These are phyloP conservation scores for Teratosphaeria destructans DNA, from an alignment of 2,329 filamentous ascomycete species.

Conservation along the genomic window DNA sequence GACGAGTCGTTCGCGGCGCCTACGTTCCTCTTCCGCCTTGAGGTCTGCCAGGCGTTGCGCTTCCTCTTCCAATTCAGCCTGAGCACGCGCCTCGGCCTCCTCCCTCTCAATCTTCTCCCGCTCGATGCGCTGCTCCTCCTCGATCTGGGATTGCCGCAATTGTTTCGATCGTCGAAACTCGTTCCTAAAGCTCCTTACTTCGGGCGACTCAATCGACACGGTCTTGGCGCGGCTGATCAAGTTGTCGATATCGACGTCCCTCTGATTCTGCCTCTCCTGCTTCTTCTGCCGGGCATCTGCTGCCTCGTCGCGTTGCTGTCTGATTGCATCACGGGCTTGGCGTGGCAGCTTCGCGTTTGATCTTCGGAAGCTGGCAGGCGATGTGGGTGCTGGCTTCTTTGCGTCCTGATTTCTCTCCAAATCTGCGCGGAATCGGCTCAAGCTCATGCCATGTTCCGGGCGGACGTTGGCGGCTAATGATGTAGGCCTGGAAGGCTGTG, in stretches of 20 bases:
- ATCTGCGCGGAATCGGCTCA: background rate
- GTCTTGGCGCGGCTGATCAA: slow-evolving; percentile 1
- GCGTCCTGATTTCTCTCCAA: background rate
- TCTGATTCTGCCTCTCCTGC: background rate
- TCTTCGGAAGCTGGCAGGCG: background rate
- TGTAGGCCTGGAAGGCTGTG: background rate
- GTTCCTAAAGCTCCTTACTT: background rate
- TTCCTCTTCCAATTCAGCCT: background rate
- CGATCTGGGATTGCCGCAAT: background rate
- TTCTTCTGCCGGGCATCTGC: background rate
- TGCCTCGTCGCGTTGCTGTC: background rate
- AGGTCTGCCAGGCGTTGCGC: background rate
- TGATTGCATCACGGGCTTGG: background rate
- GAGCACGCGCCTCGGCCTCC: background rate
- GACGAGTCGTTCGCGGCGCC: slow-evolving; percentile 9
- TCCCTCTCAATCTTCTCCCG: background rate
- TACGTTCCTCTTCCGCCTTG: background rate
- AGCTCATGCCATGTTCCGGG: background rate
- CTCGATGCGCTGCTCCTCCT: background rate
- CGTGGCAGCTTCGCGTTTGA: background rate
- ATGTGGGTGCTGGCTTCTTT: background rate
- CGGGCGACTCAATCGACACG: background rate
- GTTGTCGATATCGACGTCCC: background rate
- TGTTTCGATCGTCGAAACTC: background rate
- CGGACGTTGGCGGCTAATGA: background rate